A percentile compares a stretch with the other conserved stretches of the same genome.
These are phyloP conservation scores for Lactarius akahatsu DNA, from an alignment of 768 basidiomycete genomes.

Conservation along the genomic window DNA sequence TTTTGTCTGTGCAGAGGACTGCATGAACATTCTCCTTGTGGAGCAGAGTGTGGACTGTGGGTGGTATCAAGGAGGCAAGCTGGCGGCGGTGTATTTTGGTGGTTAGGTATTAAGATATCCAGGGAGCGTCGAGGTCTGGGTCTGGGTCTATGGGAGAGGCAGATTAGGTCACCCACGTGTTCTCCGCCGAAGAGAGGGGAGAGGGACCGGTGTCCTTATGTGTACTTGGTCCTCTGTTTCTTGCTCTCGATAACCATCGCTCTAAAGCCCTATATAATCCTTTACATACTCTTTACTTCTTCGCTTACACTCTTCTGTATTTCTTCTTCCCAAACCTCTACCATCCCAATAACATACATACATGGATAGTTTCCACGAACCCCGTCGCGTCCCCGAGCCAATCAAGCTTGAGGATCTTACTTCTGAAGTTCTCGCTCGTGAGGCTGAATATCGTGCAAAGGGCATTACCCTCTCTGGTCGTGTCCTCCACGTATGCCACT, in stretches of 20 bases:
- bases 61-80: neutral
- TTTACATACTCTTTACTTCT: neutral
- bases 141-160: no score
- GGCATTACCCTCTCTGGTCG: conserved; percentile 80
- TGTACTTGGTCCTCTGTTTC: conserved; percentile 9
- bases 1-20: neutral
- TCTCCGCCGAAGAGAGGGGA: no score
- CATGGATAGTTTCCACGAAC: conserved; percentile 77
- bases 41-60: neutral
- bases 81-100: neutral
- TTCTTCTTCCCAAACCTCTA: neutral
- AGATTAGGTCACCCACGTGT: conserved; percentile 1
- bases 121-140: neutral
- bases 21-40: neutral
- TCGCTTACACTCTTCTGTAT: neutral
- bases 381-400: conserved; percentile 41
- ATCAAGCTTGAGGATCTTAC: conserved; percentile 73
- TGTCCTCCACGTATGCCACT: conserved; percentile 90
- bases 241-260: conserved; percentile 24
- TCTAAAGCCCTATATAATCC: conserved; percentile 23
- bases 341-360: neutral
- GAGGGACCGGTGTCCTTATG: neutral
- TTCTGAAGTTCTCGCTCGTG: conserved; percentile 66
- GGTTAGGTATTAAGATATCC: neutral
- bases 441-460: conserved; percentile 65